phyloP scores from a whole-genome alignment of 768 basidiomycete genomes.

The Suillus plorans region DNA sequence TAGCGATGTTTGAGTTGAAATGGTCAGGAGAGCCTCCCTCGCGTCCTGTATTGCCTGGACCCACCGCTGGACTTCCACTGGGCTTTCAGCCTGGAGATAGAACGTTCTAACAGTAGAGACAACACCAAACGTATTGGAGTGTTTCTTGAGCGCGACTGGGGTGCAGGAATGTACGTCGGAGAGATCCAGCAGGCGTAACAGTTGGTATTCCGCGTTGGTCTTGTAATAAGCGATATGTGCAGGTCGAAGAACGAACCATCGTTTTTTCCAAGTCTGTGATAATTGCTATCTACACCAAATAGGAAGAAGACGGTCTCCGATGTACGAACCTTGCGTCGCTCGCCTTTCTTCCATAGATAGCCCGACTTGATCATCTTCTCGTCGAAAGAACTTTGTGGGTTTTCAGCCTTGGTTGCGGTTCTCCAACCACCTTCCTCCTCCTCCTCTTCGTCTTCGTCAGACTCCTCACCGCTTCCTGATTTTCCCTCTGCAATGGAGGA shows the following conservation, averaged over 20 bases:
- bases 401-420: slow-evolving; percentile 44
- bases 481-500: slow-evolving; percentile 78
- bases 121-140: slow-evolving; percentile 86
- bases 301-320: slow-evolving; percentile 8
- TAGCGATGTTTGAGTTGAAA: slow-evolving; percentile 56
- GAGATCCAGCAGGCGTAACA: slow-evolving; percentile 85
- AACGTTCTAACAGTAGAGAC: slow-evolving; percentile 89
- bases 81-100: slow-evolving; percentile 79
- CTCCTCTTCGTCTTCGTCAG: slow-evolving; percentile 73
- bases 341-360: slow-evolving; percentile 97
- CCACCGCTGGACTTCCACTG: slow-evolving; percentile 80
- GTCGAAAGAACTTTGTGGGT: slow-evolving; percentile 50
- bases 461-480: slow-evolving; percentile 71
- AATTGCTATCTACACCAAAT: slow-evolving; percentile 11
- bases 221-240: slow-evolving; percentile 97
- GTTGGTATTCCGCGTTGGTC: slow-evolving; percentile 89
- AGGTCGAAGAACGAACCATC: slow-evolving; percentile 95
- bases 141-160: slow-evolving; percentile 83
- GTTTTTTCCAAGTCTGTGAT: slow-evolving; percentile 94
- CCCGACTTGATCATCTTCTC: slow-evolving; percentile 85
- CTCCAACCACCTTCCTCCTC: slow-evolving; percentile 69
- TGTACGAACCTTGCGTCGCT: slow-evolving; percentile 82
- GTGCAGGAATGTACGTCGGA: slow-evolving; percentile 89
- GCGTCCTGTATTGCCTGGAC: slow-evolving; percentile 79
- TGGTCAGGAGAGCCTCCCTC: slow-evolving; percentile 60